phyloP scores from a whole-genome alignment of 1,284 basidiomycete species.

The Trichosporon inkin region DNA sequence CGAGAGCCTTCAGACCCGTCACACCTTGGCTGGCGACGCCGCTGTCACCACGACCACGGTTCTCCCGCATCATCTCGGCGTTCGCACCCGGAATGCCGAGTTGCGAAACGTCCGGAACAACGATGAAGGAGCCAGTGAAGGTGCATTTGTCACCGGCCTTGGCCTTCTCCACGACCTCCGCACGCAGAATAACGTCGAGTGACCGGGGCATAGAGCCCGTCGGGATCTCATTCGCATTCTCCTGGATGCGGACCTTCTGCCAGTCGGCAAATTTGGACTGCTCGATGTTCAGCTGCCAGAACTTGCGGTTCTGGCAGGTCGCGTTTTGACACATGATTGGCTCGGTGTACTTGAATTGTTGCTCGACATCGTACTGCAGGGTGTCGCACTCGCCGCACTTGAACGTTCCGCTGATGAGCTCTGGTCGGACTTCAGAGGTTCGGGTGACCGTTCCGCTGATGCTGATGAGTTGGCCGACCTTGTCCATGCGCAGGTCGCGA shows the following conservation, averaged over 20 bases:
- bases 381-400: constrained; percentile 84
- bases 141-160: constrained; percentile 99
- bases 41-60: constrained; percentile 62
- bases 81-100: constrained; percentile 93
- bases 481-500: constrained; percentile 87
- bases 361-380: constrained; percentile 89
- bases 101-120: constrained; percentile 96
- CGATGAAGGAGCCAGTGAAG: constrained; percentile 96
- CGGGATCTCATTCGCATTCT: constrained; percentile 97
- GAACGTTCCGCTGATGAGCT: constrained; percentile 89
- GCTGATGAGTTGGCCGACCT: constrained; percentile 86
- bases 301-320: constrained; percentile 81
- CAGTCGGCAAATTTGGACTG: constrained; percentile 96
- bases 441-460: constrained; percentile 96
- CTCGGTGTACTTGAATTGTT: constrained; percentile 99
- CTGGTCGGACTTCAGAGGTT: constrained; percentile 95
- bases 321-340: constrained; percentile 90
- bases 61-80: constrained; percentile 85
- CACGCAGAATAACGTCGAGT: constrained; percentile 90
- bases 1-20: constrained; percentile 87
- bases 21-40: constrained; percentile 81
- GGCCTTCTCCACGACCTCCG: constrained; percentile 92
- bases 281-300: constrained; percentile 94
- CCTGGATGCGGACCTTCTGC: constrained; percentile 99
- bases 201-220: constrained; percentile 96